phyloP scores from a whole-genome alignment of 2,329 filamentous ascomycete species.

The Aspergillus tubingensis region DNA sequence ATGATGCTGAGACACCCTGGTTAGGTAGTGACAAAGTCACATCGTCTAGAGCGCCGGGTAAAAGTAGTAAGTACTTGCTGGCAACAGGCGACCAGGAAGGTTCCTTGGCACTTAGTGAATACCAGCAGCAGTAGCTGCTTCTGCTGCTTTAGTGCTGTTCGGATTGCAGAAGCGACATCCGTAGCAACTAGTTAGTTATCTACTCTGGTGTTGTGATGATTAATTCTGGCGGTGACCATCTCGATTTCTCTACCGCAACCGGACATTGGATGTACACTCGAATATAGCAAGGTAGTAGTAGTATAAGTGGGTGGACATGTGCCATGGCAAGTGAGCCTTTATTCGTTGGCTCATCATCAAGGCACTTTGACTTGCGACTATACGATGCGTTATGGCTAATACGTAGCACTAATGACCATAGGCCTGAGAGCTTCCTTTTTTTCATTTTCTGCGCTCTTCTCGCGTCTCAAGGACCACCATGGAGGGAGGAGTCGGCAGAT shows the following conservation, averaged over 20 bases:
- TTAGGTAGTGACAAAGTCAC: not conserved
- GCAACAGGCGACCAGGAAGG: not conserved
- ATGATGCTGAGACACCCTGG: not conserved
- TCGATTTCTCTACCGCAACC: not conserved
- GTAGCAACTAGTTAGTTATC: too few species aligned
- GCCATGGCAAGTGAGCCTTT: not conserved
- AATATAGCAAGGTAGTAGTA: not conserved
- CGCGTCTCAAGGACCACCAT: not conserved
- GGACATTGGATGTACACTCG: not conserved
- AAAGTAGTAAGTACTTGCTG: not conserved
- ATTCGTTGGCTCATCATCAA: not conserved
- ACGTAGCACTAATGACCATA: not conserved
- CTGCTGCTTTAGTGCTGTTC: not conserved
- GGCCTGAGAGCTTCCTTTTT: not conserved
- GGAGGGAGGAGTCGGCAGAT: slow-evolving; percentile 3
- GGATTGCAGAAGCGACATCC: not conserved
- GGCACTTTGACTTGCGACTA: too few species aligned
- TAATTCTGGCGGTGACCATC: not conserved
- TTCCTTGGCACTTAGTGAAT: not conserved
- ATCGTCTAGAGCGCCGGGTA: not conserved
- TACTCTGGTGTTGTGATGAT: too few species aligned
- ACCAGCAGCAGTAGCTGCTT: not conserved
- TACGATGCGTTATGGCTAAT: not conserved
- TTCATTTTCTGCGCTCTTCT: not conserved
- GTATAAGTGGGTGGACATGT: not conserved